Evolutionary conservation across 164 flowering plant species (phyloP).

Genomic region (Saururus chinensis): DNA sequence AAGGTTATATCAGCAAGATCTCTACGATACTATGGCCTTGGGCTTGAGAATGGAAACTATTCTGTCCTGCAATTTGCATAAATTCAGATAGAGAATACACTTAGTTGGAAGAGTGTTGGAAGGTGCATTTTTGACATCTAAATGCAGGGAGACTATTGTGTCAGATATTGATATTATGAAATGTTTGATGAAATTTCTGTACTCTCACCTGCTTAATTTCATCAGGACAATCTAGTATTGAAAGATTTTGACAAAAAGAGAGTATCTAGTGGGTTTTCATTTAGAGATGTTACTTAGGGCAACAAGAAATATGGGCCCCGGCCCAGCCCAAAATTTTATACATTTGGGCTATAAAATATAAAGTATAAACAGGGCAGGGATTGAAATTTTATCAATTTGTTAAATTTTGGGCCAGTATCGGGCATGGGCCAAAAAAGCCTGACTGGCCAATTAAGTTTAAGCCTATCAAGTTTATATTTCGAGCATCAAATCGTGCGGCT

Average conservation of each 20-base stretch:
- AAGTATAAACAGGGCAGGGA: too few species aligned
- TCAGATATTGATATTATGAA: neutral
- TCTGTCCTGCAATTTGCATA: slow-evolving; percentile 72
- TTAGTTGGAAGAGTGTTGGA: slow-evolving; percentile 57
- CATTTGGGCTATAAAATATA: too few species aligned
- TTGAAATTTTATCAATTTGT: too few species aligned
- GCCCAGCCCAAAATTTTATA: too few species aligned
- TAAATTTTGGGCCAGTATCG: too few species aligned
- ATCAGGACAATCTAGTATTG: slow-evolving; percentile 35
- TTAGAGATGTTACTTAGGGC: slow-evolving; percentile 33
- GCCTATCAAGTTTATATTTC: too few species aligned
- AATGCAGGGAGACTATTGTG: slow-evolving; percentile 41
- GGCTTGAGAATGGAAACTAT: slow-evolving; percentile 82
- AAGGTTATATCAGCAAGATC: slow-evolving; percentile 70
- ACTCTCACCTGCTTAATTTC: neutral
- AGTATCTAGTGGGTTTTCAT: slow-evolving; percentile 51
- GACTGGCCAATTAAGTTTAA: too few species aligned
- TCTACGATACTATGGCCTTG: slow-evolving; percentile 74
- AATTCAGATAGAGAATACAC: slow-evolving; percentile 15
- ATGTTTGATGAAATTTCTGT: neutral
- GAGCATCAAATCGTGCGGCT: too few species aligned
- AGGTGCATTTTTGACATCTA: slow-evolving; percentile 73
- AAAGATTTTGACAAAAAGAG: slow-evolving; percentile 62
- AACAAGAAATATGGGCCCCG: too few species aligned
- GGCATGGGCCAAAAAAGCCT: too few species aligned